Evolutionary conservation across 441 rosid species (phyloP), one percentile per base, ranked within the genome.

Genomic region (Melastoma candidum): DNA sequence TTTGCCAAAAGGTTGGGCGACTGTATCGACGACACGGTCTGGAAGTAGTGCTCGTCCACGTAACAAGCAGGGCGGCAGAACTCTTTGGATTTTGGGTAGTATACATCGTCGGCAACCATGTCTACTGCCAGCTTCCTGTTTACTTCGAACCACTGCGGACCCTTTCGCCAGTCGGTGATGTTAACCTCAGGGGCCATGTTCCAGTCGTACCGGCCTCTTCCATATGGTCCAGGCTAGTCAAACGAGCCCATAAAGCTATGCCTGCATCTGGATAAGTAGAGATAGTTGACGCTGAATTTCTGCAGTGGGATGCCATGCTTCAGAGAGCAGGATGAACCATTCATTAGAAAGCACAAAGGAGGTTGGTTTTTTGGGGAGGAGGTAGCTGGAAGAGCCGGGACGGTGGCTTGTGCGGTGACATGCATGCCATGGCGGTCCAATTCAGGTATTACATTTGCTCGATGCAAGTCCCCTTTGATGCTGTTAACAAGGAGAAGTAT

Each of bases 101-200:
- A 92, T 2, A 46, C 69, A 43, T 63, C 53, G 64, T 92, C 97
- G 51, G 63, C 72, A 29, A 92, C 57, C 53, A 92, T 81, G 49
- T 69, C 66, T 7, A 77, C 5, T 39, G 95, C 98, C 1, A 92
- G 83, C 59, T 60, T 65, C 25, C 97, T 65, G 49, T 79, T 74
- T 9, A 86, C 69, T 65, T 88, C 94, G 53, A 92, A 88, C 97
- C 97, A 92, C 51, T 92, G 98, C 46, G 98, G 76, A 32, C 98
- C 98, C 72, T 92, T 92, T 7, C 95, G 81, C 98, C 98, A 92
- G 50, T 88, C 87, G 58, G 58, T 57, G 14, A 84, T 72, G 7
- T 63, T 78, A 54, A 92, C 85, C 60, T 74, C 92, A 0, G 95
- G 95, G 36, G 74, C 69, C 88, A 86, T 71, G 29, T 62, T 73